A percentile compares a stretch with the other conserved stretches of the same genome.
These are phyloP conservation scores for Lactarius akahatsu DNA, from an alignment of 768 basidiomycete genomes.

Conservation along the genomic window DNA sequence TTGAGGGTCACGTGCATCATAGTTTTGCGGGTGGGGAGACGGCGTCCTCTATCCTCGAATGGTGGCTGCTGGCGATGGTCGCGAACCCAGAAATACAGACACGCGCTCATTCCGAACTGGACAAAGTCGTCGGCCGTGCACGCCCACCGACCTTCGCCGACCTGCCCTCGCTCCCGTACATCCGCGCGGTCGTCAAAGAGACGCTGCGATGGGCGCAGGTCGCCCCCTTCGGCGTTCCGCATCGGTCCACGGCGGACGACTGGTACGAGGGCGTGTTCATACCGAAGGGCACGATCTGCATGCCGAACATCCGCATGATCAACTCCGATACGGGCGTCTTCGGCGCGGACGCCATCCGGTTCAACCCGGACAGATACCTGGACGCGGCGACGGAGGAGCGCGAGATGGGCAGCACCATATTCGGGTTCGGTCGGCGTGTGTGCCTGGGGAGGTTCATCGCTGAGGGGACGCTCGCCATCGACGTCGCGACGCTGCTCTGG, in stretches of 20 bases:
- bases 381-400: conserved; percentile 28
- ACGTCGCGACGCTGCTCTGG: conserved; percentile 35
- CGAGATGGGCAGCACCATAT: conserved; percentile 32
- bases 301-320: conserved; percentile 6
- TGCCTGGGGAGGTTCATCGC: conserved; percentile 38
- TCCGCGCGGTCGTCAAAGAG: conserved; percentile 40
- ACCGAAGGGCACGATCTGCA: conserved; percentile 14
- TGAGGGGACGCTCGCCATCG: conserved; percentile 35
- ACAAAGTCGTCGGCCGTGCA: conserved; percentile 37
- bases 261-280: conserved; percentile 25
- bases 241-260: conserved; percentile 10
- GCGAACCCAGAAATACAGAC: conserved; percentile 39
- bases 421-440: conserved; percentile 35
- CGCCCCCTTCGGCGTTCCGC: conserved; percentile 30
- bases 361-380: conserved; percentile 1
- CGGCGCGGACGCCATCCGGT: background rate
- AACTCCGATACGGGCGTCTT: conserved; percentile 2
- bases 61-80: conserved; percentile 43
- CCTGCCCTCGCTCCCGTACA: conserved; percentile 38
- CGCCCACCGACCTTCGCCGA: conserved; percentile 41
- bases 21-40: background rate
- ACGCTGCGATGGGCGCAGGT: conserved; percentile 33
- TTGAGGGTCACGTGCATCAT: background rate
- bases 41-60: conserved; percentile 30
- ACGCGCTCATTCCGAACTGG: conserved; percentile 44